Evolutionary conservation across 2,329 filamentous ascomycete species (phyloP).

Genomic region (Fusarium decemcellulare): DNA sequence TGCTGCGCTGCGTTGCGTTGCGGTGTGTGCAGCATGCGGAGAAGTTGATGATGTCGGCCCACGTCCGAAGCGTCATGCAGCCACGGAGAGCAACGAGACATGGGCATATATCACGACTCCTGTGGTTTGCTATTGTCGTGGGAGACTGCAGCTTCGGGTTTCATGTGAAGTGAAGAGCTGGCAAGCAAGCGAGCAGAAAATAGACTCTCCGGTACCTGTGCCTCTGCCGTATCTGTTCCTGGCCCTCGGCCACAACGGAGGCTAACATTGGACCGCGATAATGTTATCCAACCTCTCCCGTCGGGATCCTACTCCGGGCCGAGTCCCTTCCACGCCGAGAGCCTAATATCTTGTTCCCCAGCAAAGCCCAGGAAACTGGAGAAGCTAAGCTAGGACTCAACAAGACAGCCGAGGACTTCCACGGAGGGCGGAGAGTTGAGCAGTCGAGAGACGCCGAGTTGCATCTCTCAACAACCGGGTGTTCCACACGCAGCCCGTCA

Average conservation of each 20-base stretch:
- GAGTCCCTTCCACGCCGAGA: slow-evolving; percentile 19
- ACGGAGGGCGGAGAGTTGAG: neutral
- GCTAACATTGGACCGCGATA: slow-evolving; percentile 9
- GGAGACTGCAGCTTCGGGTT: slow-evolving; percentile 2
- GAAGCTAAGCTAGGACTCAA: slow-evolving; percentile 11
- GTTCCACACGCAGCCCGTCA: slow-evolving; percentile 5
- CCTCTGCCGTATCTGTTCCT: neutral
- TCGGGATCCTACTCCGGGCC: slow-evolving; percentile 33
- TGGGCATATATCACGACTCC: slow-evolving; percentile 6
- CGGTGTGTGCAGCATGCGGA: slow-evolving; percentile 40
- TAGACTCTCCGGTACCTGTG: neutral
- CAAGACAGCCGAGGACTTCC: neutral
- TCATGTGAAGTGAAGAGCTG: neutral
- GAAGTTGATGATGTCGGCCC: slow-evolving; percentile 34
- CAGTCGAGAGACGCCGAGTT: slow-evolving; percentile 7
- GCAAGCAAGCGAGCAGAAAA: neutral
- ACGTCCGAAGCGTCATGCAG: slow-evolving; percentile 19
- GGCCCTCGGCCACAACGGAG: slow-evolving; percentile 9
- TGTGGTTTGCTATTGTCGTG: slow-evolving; percentile 1
- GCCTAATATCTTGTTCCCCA: slow-evolving; percentile 3
- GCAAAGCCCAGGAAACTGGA: neutral
- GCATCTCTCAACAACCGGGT: neutral
- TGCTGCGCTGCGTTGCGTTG: slow-evolving; percentile 30
- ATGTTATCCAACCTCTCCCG: slow-evolving; percentile 14
- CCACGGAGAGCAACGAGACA: neutral